A percentile compares a stretch with the other conserved stretches of the same genome.
phyloP scores from a whole-genome alignment of 2,329 filamentous ascomycete species.

The Colletotrichum zoysiae region DNA sequence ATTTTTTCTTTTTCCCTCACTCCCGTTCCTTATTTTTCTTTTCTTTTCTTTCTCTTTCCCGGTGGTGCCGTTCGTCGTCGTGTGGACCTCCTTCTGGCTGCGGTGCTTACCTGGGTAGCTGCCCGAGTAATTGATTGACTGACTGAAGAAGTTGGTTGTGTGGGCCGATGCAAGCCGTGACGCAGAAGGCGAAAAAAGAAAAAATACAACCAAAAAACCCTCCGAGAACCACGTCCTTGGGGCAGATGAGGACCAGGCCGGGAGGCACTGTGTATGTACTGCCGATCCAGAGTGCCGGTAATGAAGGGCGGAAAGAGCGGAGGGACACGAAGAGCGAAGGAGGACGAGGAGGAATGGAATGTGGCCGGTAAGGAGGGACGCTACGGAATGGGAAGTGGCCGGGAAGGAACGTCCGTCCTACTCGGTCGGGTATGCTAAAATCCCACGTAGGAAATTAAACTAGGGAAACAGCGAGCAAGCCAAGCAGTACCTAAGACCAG shows the following conservation, averaged over 20 bases:
- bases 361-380: not conserved
- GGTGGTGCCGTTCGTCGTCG: not conserved
- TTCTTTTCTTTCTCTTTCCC: not conserved
- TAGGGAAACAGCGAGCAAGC: not conserved
- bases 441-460: not conserved
- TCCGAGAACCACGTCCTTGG: not conserved
- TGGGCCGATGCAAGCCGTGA: slow-evolving; percentile 32
- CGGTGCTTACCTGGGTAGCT: no score
- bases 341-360: not conserved
- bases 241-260: not conserved
- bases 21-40: not conserved
- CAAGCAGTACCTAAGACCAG: not conserved
- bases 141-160: not conserved
- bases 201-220: not conserved
- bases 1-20: not conserved
- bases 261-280: not conserved
- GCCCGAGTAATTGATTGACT: not conserved
- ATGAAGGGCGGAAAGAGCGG: not conserved
- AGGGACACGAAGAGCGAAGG: not conserved
- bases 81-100: not conserved
- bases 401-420: not conserved
- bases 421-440: no score
- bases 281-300: slow-evolving; percentile 7
- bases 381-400: not conserved
- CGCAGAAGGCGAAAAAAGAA: not conserved